phyloP scores from a whole-genome alignment of 495 filamentous ascomycete genomes.

The Choiromyces venosus region DNA sequence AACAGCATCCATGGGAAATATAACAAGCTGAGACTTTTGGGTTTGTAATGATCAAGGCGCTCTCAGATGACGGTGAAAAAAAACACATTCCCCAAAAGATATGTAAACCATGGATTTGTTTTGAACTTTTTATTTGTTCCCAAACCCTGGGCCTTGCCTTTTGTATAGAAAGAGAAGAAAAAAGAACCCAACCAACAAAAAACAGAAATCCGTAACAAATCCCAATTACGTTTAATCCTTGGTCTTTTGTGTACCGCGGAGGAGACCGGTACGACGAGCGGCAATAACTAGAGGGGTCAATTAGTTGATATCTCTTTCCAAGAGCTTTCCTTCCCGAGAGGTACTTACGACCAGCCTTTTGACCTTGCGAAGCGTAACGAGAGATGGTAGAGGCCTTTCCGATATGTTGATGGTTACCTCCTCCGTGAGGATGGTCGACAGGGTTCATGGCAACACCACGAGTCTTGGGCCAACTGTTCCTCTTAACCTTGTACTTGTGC shows the following conservation, averaged over 20 bases:
- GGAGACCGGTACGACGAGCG: conserved; percentile 95
- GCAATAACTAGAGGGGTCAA: conserved; percentile 64
- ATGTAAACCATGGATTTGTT: neutral
- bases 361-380: conserved; percentile 91
- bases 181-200: conserved; percentile 35
- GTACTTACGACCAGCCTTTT: conserved; percentile 76
- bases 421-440: conserved; percentile 99
- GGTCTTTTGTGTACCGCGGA: conserved; percentile 98
- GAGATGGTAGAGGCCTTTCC: conserved; percentile 99
- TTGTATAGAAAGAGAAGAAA: conserved; percentile 12
- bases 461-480: conserved; percentile 99
- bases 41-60: neutral
- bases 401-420: conserved; percentile 99
- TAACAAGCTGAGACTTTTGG: neutral
- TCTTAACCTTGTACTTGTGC: conserved; percentile 99
- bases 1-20: neutral
- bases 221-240: conserved; percentile 66
- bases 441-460: conserved; percentile 99
- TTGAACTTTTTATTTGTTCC: conserved; percentile 19
- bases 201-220: conserved; percentile 34
- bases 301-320: conserved; percentile 3
- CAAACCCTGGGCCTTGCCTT: conserved; percentile 6
- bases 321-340: neutral
- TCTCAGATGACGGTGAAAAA: neutral
- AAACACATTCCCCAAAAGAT: neutral